Evolutionary conservation across 176 grass and related monocot species (phyloP), one percentile per base, ranked within the genome.

Genomic region (Saccharum officinarum): DNA sequence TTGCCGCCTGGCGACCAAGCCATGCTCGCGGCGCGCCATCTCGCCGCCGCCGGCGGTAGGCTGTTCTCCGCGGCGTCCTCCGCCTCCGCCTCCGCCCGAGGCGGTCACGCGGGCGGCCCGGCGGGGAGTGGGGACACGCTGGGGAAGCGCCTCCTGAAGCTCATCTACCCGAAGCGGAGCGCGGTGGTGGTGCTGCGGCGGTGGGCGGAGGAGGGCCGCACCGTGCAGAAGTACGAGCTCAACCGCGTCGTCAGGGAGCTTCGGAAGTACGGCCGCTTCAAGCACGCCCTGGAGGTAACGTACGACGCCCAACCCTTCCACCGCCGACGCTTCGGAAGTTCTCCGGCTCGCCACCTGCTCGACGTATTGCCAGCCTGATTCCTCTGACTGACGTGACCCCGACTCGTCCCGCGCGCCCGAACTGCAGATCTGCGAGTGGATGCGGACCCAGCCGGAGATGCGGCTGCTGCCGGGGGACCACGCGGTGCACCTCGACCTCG

Each of bases 401-500:
- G 39, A 9, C 39, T 38, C 37, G 36, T 34, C 34, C 34, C 2
- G 34, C 39, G 6, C 28, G 20, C 30, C 7, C 37, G 0, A n/a
- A 22, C 7, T 66, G 79, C 85, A 95, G 93, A 86, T 98, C 18
- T 95, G 87, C 74, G 96, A 98, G 77, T 98, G 96, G 93, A 98
- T 95, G 91, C 93, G 66, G 73, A 80, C 92, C 1, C 93, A 90
- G 84, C 80, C 73, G 69, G 76, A 93, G 31, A 94, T 98, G 23
- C 93, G 63, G 36, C 89, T 98, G 14, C 86, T 98, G 1, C 91
- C 91, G 4, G 93, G 93, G 3, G 96, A 95, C 83, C 89, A 93
- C 80, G 96, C 96, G 1, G 91, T 95, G 71, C 95, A 98, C 86
- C 86, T 94, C 10, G 96, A 98, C 90, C 88, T 98, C 8, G 87